Evolutionary conservation across 257 asterid genomes (phyloP).

Genomic region (Coffea eugenioides): DNA sequence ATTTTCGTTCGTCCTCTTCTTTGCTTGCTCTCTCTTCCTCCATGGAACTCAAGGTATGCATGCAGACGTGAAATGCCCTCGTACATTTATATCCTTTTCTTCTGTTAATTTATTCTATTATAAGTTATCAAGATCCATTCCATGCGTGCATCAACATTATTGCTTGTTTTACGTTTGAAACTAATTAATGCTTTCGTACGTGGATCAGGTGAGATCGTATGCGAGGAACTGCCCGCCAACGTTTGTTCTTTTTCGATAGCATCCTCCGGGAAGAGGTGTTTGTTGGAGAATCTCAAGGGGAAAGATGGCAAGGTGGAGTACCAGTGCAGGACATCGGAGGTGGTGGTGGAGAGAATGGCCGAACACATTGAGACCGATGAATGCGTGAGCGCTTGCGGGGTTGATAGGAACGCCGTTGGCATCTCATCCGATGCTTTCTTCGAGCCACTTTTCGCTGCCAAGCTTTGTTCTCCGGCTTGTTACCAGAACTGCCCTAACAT

Average conservation of each 20-base stretch:
- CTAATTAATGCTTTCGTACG: background rate
- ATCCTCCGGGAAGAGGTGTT: conserved; percentile 86
- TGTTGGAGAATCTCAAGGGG: conserved; percentile 53
- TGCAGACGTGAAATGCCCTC: background rate
- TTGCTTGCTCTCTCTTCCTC: conserved; percentile 38
- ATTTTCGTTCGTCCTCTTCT: conserved; percentile 34
- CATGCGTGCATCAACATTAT: background rate
- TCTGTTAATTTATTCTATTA: background rate
- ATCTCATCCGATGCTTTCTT: conserved; percentile 74
- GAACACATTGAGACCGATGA: conserved; percentile 70
- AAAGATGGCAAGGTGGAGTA: conserved; percentile 37
- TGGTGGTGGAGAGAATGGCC: conserved; percentile 53
- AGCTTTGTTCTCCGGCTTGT: conserved; percentile 67
- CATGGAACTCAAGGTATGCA: conserved; percentile 29
- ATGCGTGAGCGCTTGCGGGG: conserved; percentile 68
- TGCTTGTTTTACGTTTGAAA: background rate
- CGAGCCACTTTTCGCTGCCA: conserved; percentile 45
- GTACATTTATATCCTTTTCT: background rate
- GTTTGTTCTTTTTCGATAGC: conserved; percentile 67
- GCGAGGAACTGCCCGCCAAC: conserved; percentile 59
- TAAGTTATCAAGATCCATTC: background rate
- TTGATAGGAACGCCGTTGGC: conserved; percentile 60
- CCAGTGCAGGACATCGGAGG: conserved; percentile 78
- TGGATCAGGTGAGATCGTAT: conserved; percentile 61
- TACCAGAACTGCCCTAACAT: conserved; percentile 78